These are phyloP conservation scores for Leccinum uliginosum DNA, from an alignment of 768 basidiomycete species.

Conservation along the genomic window DNA sequence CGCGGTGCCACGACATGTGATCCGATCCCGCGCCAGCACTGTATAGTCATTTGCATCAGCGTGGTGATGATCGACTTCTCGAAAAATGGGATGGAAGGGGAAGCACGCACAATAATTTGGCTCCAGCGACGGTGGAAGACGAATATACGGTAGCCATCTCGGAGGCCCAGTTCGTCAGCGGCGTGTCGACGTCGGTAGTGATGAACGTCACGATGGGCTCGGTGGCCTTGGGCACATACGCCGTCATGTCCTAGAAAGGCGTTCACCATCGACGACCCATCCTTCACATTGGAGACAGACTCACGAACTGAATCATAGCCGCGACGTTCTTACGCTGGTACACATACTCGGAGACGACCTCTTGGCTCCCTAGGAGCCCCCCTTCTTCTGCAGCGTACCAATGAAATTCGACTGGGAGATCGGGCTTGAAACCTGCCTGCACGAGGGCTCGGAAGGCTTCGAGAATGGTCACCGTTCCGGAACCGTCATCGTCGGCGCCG, in stretches of 20 bases:
- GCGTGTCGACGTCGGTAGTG: conserved; percentile 38
- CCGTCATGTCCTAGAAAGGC: conserved; percentile 32
- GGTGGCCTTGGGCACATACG: conserved; percentile 21
- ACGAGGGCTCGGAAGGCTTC: conserved; percentile 73
- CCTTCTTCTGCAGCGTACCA: conserved; percentile 78
- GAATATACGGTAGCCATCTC: conserved; percentile 31
- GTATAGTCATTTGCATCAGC: not conserved
- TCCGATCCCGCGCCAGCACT: conserved; percentile 20
- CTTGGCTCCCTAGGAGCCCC: conserved; percentile 33
- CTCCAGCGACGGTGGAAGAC: conserved; percentile 11
- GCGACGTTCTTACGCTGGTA: conserved; percentile 40
- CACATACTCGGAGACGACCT: conserved; percentile 49
- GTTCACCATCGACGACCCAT: not conserved
- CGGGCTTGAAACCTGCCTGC: conserved; percentile 63
- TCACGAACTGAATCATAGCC: conserved; percentile 48
- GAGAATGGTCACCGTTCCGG: conserved; percentile 72
- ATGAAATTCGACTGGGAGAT: conserved; percentile 69
- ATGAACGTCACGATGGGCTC: conserved; percentile 24
- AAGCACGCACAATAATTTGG: conserved; percentile 30
- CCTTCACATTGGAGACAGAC: conserved; percentile 11
- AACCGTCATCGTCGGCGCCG: conserved; percentile 49
- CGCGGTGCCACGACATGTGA: conserved; percentile 44
- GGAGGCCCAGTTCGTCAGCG: conserved; percentile 39
- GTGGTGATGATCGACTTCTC: not conserved
- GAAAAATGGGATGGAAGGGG: not conserved